phyloP scores from a whole-genome alignment of 495 filamentous ascomycete species.

The Neurospora discreta region DNA sequence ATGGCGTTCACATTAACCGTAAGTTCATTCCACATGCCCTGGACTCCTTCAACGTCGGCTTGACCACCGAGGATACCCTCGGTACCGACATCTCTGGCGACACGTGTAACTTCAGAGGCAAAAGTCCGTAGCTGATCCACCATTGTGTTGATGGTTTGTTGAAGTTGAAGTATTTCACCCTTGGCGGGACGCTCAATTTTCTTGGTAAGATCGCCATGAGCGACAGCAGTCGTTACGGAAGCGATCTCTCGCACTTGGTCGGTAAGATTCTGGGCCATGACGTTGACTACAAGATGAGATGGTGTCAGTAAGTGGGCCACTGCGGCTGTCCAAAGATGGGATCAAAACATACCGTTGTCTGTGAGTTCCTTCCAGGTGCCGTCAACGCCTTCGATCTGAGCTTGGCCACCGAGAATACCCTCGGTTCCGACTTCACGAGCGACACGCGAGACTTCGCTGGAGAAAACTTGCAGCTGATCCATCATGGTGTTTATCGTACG shows the following conservation, averaged over 20 bases:
- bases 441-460: constrained; percentile 91
- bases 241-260: constrained; percentile 91
- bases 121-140: constrained; percentile 96
- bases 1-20: constrained; percentile 98
- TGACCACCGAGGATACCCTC: constrained; percentile 96
- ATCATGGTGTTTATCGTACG: constrained; percentile 97
- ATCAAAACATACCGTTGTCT: constrained; percentile 57
- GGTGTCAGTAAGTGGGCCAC: constrained; percentile 12
- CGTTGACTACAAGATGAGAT: constrained; percentile 61
- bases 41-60: constrained; percentile 81
- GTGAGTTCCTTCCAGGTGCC: constrained; percentile 98
- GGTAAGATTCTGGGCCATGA: constrained; percentile 76
- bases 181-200: constrained; percentile 92
- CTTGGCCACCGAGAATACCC: constrained; percentile 92
- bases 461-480: constrained; percentile 95
- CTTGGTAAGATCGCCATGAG: constrained; percentile 89
- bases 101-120: constrained; percentile 91
- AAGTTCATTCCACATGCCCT: constrained; percentile 87
- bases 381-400: constrained; percentile 85
- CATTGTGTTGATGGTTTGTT: constrained; percentile 99
- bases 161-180: constrained; percentile 90
- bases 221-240: constrained; percentile 89
- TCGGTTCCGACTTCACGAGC: constrained; percentile 97
- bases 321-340: constrained; percentile 1
- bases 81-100: constrained; percentile 92